phyloP scores from a whole-genome alignment of 2,329 filamentous ascomycete genomes.

The Penicillium sp. region DNA sequence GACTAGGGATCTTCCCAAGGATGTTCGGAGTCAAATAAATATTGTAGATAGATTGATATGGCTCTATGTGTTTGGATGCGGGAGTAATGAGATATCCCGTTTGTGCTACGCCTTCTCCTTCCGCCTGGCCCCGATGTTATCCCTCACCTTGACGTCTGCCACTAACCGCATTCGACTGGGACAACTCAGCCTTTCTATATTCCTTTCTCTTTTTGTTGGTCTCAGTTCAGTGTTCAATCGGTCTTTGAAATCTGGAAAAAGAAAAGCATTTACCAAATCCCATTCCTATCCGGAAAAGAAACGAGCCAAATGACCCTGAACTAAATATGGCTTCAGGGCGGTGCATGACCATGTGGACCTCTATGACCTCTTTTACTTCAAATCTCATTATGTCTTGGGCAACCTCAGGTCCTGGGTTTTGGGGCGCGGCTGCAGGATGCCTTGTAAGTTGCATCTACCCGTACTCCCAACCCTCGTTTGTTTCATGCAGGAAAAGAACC shows the following conservation, averaged over 20 bases:
- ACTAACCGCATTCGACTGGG: background rate
- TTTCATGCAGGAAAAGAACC: conserved; percentile 15
- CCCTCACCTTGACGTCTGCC: background rate
- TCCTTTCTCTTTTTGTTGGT: background rate
- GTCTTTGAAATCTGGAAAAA: background rate
- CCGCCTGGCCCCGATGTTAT: background rate
- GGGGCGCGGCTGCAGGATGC: conserved; percentile 16
- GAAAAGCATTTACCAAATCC: background rate
- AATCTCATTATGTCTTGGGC: conserved; percentile 11
- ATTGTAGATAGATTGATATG: background rate
- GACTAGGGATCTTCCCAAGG: conserved; percentile 7
- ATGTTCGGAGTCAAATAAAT: background rate
- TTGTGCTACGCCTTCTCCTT: background rate
- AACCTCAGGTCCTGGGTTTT: conserved; percentile 14
- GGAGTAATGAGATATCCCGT: background rate
- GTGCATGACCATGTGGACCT: conserved; percentile 2
- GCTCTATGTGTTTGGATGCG: background rate
- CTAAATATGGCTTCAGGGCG: conserved; percentile 9
- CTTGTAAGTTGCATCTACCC: conserved; percentile 24
- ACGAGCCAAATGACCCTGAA: background rate
- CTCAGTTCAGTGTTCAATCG: background rate
- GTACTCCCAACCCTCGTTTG: conserved; percentile 10
- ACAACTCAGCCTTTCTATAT: background rate
- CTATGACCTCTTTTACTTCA: background rate
- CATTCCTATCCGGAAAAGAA: background rate